Evolutionary conservation across 805 yeast genomes (phyloP), one percentile per base, ranked within the genome.

Genomic region (Metschnikowia proteae): DNA sequence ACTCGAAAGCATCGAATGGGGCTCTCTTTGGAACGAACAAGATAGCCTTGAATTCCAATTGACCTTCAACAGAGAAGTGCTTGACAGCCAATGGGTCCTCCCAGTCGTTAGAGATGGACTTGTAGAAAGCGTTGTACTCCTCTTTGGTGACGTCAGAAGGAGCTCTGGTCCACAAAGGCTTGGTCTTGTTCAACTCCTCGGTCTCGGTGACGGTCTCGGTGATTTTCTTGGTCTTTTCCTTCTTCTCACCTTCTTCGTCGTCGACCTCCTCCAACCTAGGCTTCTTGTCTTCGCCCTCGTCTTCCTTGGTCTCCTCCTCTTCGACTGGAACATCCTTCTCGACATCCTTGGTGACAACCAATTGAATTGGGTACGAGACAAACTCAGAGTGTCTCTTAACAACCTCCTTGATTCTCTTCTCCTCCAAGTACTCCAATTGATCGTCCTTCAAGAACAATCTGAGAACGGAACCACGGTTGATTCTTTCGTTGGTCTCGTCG

Each of bases 41-140:
- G 68, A 94, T 94, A 57, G 99, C 98, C 80, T 86, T 91, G 84
- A 94, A 94, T 81, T 94, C 99, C 66, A 94, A 83, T 81, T 94
- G 99, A 82, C 99, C 99, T 81, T 94, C 99, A 67, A 94, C 99
- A 45, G 97, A 88, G 83, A 94, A 94, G 79, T 94, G 99, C 83
- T 94, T 94, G 61, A 94, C 98, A 60, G 97, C 97, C 71, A 94
- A 83, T 76, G 97, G 99, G 72, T 94, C 99, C 80, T 94, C 99
- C 99, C 99, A 94, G 77, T 94, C 99, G 77, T 94, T 94, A 49
- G 99, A 91, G 68, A 94, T 94, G 45, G 98, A 90, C 81, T 94
- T 94, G 88, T 94, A 94, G 87, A 94, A 94, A 52, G 98, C 95
- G 66, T 94, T 92, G 83, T 94, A 94, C 79, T 94, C 99, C 60